Conservation (phyloP, 805 yeast species). For the Yarrowia keelungensis region DNA sequence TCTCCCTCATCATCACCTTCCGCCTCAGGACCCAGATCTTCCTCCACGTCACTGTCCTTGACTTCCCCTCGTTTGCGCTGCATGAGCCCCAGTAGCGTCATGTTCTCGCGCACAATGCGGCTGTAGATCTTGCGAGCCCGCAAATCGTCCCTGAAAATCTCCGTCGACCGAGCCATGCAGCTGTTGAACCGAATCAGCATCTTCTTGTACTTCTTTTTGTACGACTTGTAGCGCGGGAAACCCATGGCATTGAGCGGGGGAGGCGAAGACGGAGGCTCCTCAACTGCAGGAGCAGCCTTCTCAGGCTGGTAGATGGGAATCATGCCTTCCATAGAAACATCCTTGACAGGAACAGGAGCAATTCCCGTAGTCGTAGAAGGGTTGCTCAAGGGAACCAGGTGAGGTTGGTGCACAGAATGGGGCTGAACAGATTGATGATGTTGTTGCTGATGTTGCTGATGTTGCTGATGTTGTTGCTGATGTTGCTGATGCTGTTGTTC, state of each 20-base stretch:
- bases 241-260: slow-evolving; percentile 36
- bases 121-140: slow-evolving; percentile 33
- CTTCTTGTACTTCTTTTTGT: slow-evolving; percentile 40
- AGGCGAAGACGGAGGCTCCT: not conserved
- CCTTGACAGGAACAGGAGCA: slow-evolving; percentile 31
- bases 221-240: slow-evolving; percentile 37
- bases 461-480: not conserved
- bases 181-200: slow-evolving; percentile 38
- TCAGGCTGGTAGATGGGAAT: not conserved
- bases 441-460: not conserved
- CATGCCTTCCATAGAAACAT: not conserved
- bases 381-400: not conserved
- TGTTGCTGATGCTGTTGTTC: not conserved
- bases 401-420: not conserved
- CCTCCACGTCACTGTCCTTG: slow-evolving; percentile 18
- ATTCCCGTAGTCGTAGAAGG: slow-evolving; percentile 2
- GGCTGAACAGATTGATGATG: not conserved
- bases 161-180: slow-evolving; percentile 36
- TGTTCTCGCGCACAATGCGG: slow-evolving; percentile 35
- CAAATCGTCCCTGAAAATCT: slow-evolving; percentile 27
- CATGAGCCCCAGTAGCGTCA: slow-evolving; percentile 30
- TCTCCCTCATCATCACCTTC: not conserved
- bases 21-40: not conserved
- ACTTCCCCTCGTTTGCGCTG: not conserved
- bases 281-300: not conserved